These are phyloP conservation scores for Ustilago loliicola DNA, from an alignment of 1,284 basidiomycete species.

Conservation along the genomic window DNA sequence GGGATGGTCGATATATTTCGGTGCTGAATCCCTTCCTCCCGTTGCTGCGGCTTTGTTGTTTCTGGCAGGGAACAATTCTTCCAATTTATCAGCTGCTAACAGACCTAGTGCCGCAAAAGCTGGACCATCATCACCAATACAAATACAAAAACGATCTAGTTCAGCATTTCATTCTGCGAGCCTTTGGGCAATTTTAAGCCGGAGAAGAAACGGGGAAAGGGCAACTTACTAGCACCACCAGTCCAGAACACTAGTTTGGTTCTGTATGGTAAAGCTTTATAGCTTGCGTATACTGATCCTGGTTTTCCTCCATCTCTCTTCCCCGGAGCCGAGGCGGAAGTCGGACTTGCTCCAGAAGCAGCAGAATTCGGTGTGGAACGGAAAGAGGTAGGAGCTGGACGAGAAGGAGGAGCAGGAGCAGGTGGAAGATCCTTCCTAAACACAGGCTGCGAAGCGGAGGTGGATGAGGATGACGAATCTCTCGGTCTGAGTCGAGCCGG, in stretches of 20 bases:
- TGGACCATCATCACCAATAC: slow-evolving; percentile 12
- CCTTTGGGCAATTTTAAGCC: no score
- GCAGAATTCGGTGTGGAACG: neutral
- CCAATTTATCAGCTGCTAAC: slow-evolving; percentile 39
- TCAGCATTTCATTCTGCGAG: neutral
- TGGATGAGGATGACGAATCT: neutral
- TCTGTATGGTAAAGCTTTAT: slow-evolving; percentile 30
- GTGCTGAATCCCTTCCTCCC: neutral
- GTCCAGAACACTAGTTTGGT: slow-evolving; percentile 45
- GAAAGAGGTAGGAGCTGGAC: neutral
- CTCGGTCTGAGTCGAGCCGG: neutral
- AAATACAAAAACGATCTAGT: no score
- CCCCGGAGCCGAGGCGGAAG: neutral
- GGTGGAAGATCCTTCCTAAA: slow-evolving; percentile 14
- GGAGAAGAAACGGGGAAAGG: neutral
- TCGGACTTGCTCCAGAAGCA: neutral
- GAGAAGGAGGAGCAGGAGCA: slow-evolving; percentile 10
- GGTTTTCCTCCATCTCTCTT: slow-evolving; percentile 20
- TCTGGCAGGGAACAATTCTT: slow-evolving; percentile 43
- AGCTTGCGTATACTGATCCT: slow-evolving; percentile 15
- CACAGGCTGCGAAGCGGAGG: slow-evolving; percentile 17
- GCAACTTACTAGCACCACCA: slow-evolving; percentile 34
- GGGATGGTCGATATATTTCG: slow-evolving; percentile 29
- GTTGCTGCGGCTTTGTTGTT: slow-evolving; percentile 23
- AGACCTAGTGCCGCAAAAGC: slow-evolving; percentile 33